phyloP scores from a whole-genome alignment of 331 rosid genomes.

The Dryas integrifolia region DNA sequence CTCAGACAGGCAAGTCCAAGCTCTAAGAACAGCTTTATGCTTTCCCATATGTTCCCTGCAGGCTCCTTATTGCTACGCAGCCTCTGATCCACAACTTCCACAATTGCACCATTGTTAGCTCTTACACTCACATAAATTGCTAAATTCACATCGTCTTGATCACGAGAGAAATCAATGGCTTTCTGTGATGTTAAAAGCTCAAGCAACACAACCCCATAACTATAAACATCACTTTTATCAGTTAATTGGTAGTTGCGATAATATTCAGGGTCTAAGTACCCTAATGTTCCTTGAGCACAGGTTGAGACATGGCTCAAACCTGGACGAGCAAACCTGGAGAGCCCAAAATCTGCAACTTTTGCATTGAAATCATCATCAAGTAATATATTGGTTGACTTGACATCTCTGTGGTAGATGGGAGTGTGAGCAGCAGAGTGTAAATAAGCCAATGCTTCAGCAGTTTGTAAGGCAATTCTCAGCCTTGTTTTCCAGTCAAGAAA shows the following conservation, averaged over 20 bases:
- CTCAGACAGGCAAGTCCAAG: conserved; percentile 75
- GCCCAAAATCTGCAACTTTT: conserved; percentile 90
- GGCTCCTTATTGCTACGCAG: conserved; percentile 37
- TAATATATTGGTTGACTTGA: conserved; percentile 85
- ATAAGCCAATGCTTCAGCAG: conserved; percentile 86
- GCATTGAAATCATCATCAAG: conserved; percentile 65
- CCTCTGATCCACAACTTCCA: conserved; percentile 60
- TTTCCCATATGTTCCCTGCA: conserved; percentile 30
- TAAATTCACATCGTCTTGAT: conserved; percentile 66
- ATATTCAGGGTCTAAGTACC: conserved; percentile 94
- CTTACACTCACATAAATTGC: conserved; percentile 58
- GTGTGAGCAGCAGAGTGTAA: conserved; percentile 80
- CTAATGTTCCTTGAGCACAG: conserved; percentile 96
- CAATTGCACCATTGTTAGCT: conserved; percentile 44
- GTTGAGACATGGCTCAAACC: conserved; percentile 93
- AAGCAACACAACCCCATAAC: conserved; percentile 87
- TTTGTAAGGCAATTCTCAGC: conserved; percentile 76
- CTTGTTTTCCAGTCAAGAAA: conserved; percentile 85
- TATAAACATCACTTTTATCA: conserved; percentile 95
- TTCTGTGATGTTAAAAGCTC: conserved; percentile 84
- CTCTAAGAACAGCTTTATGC: conserved; percentile 59
- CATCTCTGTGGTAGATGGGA: conserved; percentile 94
- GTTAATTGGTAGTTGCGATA: conserved; percentile 77
- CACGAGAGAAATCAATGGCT: conserved; percentile 76
- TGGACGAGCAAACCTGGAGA: conserved; percentile 83